Conservation (phyloP, 78 protist species). For the Monocercomonoides exilis region DNA sequence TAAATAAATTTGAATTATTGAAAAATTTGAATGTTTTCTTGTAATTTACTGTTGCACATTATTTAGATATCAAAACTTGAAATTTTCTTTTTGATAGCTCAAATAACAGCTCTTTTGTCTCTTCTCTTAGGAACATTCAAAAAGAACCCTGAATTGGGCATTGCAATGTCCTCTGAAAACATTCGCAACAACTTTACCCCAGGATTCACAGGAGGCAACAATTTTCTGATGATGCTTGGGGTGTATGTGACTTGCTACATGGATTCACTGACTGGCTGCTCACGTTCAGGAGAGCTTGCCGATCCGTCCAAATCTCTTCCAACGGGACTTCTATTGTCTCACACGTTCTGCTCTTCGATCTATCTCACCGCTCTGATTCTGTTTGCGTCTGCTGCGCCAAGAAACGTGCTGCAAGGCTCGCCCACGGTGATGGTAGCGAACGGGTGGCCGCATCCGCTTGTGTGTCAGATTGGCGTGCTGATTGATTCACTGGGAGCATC, state of each 20-base stretch:
- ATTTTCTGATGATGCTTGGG: background rate
- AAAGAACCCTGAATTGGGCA: background rate
- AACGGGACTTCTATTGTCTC: background rate
- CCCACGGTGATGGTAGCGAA: background rate
- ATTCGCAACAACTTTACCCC: background rate
- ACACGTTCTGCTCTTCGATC: background rate
- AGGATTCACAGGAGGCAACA: background rate
- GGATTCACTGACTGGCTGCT: constrained; percentile 5
- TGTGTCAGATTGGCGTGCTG: constrained; percentile 11
- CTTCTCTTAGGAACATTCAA: background rate
- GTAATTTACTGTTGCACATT: background rate
- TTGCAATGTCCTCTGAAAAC: background rate
- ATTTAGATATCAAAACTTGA: background rate
- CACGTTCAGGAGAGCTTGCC: background rate
- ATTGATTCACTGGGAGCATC: background rate
- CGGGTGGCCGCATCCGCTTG: constrained; percentile 8
- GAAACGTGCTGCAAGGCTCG: background rate
- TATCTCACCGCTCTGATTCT: background rate
- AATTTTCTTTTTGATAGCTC: background rate
- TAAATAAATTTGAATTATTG: background rate
- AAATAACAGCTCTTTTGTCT: background rate
- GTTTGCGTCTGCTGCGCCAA: background rate
- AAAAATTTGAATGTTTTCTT: background rate
- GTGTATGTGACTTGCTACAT: constrained; percentile 31
- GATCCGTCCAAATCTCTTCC: constrained; percentile 13